Evolutionary conservation across 2,329 filamentous ascomycete genomes (phyloP), one percentile per base, ranked within the genome.

Genomic region (Penicillium sp.): DNA sequence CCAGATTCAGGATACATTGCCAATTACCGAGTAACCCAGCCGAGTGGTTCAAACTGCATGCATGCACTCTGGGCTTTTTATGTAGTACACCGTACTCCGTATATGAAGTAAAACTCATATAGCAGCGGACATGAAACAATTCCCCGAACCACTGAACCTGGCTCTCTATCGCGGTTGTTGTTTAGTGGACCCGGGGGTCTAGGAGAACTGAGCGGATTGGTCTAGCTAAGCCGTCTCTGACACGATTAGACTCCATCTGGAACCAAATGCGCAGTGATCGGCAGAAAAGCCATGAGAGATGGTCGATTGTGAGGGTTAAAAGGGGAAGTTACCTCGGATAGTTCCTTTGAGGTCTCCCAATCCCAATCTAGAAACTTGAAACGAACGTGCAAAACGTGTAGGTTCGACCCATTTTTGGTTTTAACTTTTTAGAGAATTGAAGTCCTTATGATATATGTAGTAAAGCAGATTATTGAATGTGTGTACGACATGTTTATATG

Each of bases 191-290:
- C 22, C 22, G 22, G 22, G 43, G 53, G 36, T 31, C 30, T 11
- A 54, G 52, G 51, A 50, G 46, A 49, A 47, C 51, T 55, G 50
- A 16, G 50, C 19, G 48, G 35, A 60, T 62, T 60, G 57, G 60
- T 50, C 41, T 40, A 28, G 38, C 45, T 59, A 56, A 54, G 45
- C 60, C 59, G 59, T 61, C 60, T 38, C 31, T 36, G 53, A 22
- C 51, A 25, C 10, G 12, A 56, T 42, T 47, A 40, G 55, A 37
- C 46, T 51, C 46, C 52, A 58, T 56, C 33, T 25, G 47, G 41
- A 36, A 52, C 30, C 41, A 36, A 57, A 52, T 30, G n/a, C 40
- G 54, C 44, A 53, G 43, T 26, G 60, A 61, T 62, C 59, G 50
- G 50, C 59, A 53, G 30, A n/a, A 38, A 22, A 25, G 17, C 38